phyloP scores from a whole-genome alignment of 1,139 yeast genomes.

The Suhomyces kunorum region DNA sequence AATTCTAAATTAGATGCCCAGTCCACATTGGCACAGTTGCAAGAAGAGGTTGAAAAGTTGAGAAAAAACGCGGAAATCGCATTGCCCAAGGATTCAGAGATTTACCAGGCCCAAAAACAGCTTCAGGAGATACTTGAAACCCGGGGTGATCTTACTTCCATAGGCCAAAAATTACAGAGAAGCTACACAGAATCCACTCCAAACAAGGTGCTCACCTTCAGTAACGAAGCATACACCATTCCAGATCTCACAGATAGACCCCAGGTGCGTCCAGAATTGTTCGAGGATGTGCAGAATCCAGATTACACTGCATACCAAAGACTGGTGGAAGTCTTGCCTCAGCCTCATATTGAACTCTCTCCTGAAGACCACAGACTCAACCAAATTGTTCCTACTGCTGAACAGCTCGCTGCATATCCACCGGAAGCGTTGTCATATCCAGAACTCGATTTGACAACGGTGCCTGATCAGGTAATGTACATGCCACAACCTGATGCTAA shows the following conservation, averaged over 20 bases:
- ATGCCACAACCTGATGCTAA: slow-evolving; percentile 4
- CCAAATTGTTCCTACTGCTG: slow-evolving; percentile 4
- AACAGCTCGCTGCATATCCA: slow-evolving; percentile 3
- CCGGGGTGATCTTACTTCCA: slow-evolving; percentile 16
- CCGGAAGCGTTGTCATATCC: slow-evolving; percentile 6
- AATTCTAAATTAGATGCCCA: slow-evolving; percentile 23
- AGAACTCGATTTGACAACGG: slow-evolving; percentile 4
- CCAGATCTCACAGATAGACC: slow-evolving; percentile 10
- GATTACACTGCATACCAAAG: slow-evolving; percentile 25
- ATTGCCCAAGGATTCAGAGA: neutral
- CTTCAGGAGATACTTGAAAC: slow-evolving; percentile 22
- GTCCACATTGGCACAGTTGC: slow-evolving; percentile 19
- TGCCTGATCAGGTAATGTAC: slow-evolving; percentile 7
- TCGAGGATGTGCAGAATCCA: slow-evolving; percentile 30
- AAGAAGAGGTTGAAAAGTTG: slow-evolving; percentile 22
- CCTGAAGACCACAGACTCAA: neutral
- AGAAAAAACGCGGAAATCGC: slow-evolving; percentile 1
- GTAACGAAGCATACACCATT: slow-evolving; percentile 15
- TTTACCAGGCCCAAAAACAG: slow-evolving; percentile 13
- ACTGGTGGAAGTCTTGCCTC: slow-evolving; percentile 1
- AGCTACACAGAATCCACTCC: slow-evolving; percentile 20
- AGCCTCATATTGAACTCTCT: neutral
- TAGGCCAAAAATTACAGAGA: slow-evolving; percentile 21
- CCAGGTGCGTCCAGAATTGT: slow-evolving; percentile 19
- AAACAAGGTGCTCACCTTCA: slow-evolving; percentile 18